phyloP scores from a whole-genome alignment of 108 stramenopile species.

The Cylindrotheca fusiformis region DNA sequence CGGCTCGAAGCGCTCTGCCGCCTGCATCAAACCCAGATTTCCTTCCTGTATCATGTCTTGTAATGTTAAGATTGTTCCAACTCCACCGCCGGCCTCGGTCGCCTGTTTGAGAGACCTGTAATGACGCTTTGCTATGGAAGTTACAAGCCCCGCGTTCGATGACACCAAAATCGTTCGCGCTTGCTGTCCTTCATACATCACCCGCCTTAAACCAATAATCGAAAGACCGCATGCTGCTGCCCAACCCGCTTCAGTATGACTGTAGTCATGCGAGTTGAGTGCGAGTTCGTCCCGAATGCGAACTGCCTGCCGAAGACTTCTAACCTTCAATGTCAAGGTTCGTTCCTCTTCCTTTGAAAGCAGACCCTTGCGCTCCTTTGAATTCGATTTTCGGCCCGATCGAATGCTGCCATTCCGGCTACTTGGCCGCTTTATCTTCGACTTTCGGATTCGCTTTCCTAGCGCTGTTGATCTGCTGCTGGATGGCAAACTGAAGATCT shows the following conservation, averaged over 20 bases:
- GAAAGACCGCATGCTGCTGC: constrained; percentile 65
- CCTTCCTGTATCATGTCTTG: constrained; percentile 94
- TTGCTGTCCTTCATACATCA: constrained; percentile 58
- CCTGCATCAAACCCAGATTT: constrained; percentile 87
- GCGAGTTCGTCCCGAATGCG: constrained; percentile 44
- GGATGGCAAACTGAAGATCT: too few species aligned
- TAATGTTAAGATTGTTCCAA: constrained; percentile 69
- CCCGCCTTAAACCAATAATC: constrained; percentile 35
- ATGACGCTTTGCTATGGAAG: constrained; percentile 64
- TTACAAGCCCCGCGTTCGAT: constrained; percentile 81
- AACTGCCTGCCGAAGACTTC: constrained; percentile 37
- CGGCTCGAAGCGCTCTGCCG: constrained; percentile 92
- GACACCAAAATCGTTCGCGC: constrained; percentile 57
- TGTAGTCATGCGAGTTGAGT: constrained; percentile 16
- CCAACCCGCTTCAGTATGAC: constrained; percentile 56
- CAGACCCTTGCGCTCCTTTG: constrained; percentile 14
- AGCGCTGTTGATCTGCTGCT: background rate
- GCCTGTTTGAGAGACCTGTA: constrained; percentile 33
- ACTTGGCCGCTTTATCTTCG: constrained; percentile 9
- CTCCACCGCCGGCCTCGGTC: constrained; percentile 46
- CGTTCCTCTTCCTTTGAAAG: constrained; percentile 58
- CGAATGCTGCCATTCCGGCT: constrained; percentile 6
- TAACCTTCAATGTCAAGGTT: constrained; percentile 39
- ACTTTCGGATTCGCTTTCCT: constrained; percentile 7
- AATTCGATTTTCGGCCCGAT: constrained; percentile 3